phyloP scores from a whole-genome alignment of 2,329 filamentous ascomycete species.

The Periconia macrospinosa region DNA sequence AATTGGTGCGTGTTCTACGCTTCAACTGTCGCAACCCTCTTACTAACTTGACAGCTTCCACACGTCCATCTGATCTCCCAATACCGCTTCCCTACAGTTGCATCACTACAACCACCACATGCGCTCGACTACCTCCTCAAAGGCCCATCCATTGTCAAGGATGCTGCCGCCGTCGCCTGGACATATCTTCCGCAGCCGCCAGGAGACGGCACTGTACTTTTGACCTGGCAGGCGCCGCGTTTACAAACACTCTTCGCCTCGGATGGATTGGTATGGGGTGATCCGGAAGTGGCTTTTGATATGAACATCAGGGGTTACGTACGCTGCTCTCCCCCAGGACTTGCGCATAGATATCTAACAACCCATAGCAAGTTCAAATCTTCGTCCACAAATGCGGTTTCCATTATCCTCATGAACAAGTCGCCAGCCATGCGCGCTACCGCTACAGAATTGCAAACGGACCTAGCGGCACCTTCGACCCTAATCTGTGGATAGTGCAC shows the following conservation, averaged over 20 bases:
- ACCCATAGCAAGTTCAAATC: conserved; percentile 81
- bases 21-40: conserved; percentile 6
- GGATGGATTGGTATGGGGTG: conserved; percentile 90
- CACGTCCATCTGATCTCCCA: conserved; percentile 90
- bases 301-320: conserved; percentile 73
- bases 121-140: conserved; percentile 82
- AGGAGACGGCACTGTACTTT: conserved; percentile 75
- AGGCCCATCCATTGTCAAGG: conserved; percentile 82
- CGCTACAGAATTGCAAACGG: conserved; percentile 82
- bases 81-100: conserved; percentile 75
- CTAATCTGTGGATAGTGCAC: conserved; percentile 87
- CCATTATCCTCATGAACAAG: conserved; percentile 69
- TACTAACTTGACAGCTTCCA: conserved; percentile 61
- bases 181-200: conserved; percentile 80
- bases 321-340: conserved; percentile 23
- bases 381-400: conserved; percentile 82
- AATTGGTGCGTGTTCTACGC: conserved; percentile 29
- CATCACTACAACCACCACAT: conserved; percentile 71
- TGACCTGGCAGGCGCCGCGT: conserved; percentile 82
- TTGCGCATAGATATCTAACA: conserved; percentile 12
- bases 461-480: conserved; percentile 68
- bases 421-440: conserved; percentile 76
- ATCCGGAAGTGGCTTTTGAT: conserved; percentile 75
- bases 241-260: conserved; percentile 77
- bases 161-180: conserved; percentile 88